Percentiles rank a stretch among this genome's conserved stretches.
Evolutionary conservation across 176 grass and related monocot genomes (phyloP).

Genomic region (Triticum aestivum): DNA sequence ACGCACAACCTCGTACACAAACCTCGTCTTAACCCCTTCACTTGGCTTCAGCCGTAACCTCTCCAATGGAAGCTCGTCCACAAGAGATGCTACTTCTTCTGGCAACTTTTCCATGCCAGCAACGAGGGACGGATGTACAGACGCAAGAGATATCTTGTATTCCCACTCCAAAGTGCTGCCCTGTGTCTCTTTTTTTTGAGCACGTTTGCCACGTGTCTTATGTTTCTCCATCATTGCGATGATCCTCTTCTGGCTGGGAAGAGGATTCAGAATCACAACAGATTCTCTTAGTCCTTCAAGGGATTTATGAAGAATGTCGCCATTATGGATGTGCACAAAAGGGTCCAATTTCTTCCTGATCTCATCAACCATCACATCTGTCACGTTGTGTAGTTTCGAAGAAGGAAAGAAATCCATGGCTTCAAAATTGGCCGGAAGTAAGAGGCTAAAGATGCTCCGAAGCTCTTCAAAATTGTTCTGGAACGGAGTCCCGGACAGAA

Average conservation of each 20-base stretch:
- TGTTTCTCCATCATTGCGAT: slow-evolving; percentile 47
- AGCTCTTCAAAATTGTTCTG: slow-evolving; percentile 86
- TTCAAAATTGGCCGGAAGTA: slow-evolving; percentile 26
- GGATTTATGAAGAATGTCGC: slow-evolving; percentile 61
- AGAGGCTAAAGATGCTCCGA: slow-evolving; percentile 50
- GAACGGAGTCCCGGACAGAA: slow-evolving; percentile 83
- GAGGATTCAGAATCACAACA: slow-evolving; percentile 66
- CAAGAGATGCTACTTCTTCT: slow-evolving; percentile 18
- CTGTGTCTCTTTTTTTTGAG: background rate
- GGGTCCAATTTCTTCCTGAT: slow-evolving; percentile 47
- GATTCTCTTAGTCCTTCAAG: slow-evolving; percentile 75
- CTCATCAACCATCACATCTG: slow-evolving; percentile 40
- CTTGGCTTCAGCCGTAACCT: slow-evolving; percentile 38
- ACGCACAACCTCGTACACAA: slow-evolving; percentile 69
- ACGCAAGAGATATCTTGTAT: slow-evolving; percentile 64
- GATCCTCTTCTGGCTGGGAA: slow-evolving; percentile 52
- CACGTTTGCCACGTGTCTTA: background rate
- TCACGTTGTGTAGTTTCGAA: slow-evolving; percentile 53
- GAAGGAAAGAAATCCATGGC: slow-evolving; percentile 54
- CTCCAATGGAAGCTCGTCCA: slow-evolving; percentile 44
- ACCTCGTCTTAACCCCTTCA: slow-evolving; percentile 76
- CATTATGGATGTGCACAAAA: slow-evolving; percentile 70
- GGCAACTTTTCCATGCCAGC: slow-evolving; percentile 35
- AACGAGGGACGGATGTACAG: slow-evolving; percentile 58
- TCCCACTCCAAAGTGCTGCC: slow-evolving; percentile 40